A percentile compares a stretch with the other conserved stretches of the same genome.
phyloP scores from a whole-genome alignment of 805 yeast genomes.

The Priceomyces haplophilus region DNA sequence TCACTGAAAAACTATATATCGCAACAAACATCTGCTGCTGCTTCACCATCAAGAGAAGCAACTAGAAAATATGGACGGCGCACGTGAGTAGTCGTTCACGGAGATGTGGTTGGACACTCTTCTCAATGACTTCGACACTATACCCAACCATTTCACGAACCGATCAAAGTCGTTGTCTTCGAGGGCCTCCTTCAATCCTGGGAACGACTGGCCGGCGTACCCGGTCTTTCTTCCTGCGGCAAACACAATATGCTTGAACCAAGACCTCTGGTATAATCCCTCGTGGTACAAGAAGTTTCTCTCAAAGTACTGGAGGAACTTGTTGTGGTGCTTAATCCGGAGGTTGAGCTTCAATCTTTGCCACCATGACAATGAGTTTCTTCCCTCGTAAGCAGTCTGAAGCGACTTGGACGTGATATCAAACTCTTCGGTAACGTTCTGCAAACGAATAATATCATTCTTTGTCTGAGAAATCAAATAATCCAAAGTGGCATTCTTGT shows the following conservation, averaged over 20 bases:
- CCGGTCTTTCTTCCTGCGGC: slow-evolving; percentile 59
- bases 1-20: too few species aligned
- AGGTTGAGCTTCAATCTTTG: slow-evolving; percentile 30
- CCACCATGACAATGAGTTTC: slow-evolving; percentile 35
- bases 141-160: slow-evolving; percentile 43
- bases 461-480: slow-evolving; percentile 22
- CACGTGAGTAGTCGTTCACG: too few species aligned
- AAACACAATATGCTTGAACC: slow-evolving; percentile 64
- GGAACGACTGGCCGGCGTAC: slow-evolving; percentile 49
- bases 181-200: slow-evolving; percentile 58
- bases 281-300: slow-evolving; percentile 47
- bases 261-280: slow-evolving; percentile 49
- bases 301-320: slow-evolving; percentile 46
- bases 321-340: slow-evolving; percentile 33
- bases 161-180: slow-evolving; percentile 44
- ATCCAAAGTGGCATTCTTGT: slow-evolving; percentile 19
- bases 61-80: too few species aligned
- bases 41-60: too few species aligned
- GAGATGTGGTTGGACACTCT: slow-evolving; percentile 16
- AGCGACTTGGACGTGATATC: slow-evolving; percentile 27
- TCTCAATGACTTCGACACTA: slow-evolving; percentile 36
- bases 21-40: too few species aligned
- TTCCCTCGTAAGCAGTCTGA: slow-evolving; percentile 28
- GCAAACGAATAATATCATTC: slow-evolving; percentile 19
- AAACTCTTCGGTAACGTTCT: slow-evolving; percentile 22